Base-by-base conservation (phyloP, 2,329 filamentous ascomycete species). In the Delphinella strobiligena region DNA sequence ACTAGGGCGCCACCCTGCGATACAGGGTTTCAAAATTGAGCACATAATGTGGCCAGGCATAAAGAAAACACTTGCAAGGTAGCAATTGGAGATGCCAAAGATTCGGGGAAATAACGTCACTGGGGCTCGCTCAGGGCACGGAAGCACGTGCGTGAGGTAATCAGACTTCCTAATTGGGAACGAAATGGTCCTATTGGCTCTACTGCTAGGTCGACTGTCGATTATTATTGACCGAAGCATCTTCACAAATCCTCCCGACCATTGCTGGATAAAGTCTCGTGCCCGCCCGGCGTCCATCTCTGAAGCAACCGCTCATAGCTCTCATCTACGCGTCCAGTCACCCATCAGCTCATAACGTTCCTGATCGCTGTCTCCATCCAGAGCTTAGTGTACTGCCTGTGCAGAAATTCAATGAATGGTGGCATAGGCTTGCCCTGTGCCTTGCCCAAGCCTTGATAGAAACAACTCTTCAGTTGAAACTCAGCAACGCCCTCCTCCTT, bases 401-500 rank as follows among this genome's bases (percentile, higher is more conserved):
- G 72, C 49, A 67, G 46, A 62, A 67, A 74, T 37, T 64, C 61
- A 12, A 71, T 61, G 47, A 62, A 54, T 1, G 53, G 42, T 9
- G 63, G 61, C 65, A 74, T 69, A 0, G 69, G 67, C 15, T 49
- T 46, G 1, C 50, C 52, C 19, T 59, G 55, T 1, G 58, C 58
- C 51, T 61, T 67, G 2, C 67, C 66, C 34, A 64, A 45, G 0
- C 71, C 71, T 49, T 72, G 65, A 53, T 65, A 82, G 68, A 69
- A 82, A 50, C 64, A 67, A 60, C 73, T 79, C 68, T 80, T 82
- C 40, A 84, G 60, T 2, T 67, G 63, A 47, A 83, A 72, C 55
- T 80, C 77, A 2, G 72, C 79, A 44, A 76, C 69, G 10, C 68
- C 69, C 24, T 70, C 61, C 4, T 72, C 67, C 51, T 68, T 64